Percentiles rank a stretch among this genome's conserved stretches.
Conservation (phyloP, 202 grass and related monocot species). For the Zoysia matrella region DNA sequence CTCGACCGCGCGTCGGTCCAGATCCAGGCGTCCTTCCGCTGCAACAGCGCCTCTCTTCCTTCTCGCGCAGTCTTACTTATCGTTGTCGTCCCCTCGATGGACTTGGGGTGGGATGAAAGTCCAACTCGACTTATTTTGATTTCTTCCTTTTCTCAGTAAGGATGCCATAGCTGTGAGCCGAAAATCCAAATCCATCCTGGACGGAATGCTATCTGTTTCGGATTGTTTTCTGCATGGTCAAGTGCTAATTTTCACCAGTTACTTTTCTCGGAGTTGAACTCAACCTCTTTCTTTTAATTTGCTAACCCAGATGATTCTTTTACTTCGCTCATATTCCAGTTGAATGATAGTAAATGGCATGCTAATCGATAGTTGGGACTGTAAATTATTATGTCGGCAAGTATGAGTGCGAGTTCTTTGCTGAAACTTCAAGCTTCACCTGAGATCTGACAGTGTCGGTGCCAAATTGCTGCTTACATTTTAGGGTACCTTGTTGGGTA, state of each 20-base stretch:
- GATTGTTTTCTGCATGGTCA: not conserved
- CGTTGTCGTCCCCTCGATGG: not conserved
- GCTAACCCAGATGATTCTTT: not conserved
- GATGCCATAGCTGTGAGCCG: not conserved
- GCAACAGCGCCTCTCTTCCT: not conserved
- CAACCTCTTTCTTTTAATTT: not conserved
- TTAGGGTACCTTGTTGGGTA: not conserved
- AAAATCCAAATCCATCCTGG: not conserved
- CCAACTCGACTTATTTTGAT: not conserved
- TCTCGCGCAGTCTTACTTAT: not conserved
- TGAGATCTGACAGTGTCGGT: slow-evolving; percentile 53
- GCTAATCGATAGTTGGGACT: slow-evolving; percentile 1
- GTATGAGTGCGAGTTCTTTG: slow-evolving; percentile 42
- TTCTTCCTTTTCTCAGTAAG: not conserved
- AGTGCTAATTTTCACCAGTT: not conserved
- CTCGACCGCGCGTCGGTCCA: slow-evolving; percentile 9
- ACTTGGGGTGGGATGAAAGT: not conserved
- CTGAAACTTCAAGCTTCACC: slow-evolving; percentile 45
- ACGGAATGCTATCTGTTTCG: not conserved
- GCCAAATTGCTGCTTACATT: slow-evolving; percentile 38
- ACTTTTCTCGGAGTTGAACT: not conserved
- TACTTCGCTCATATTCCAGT: not conserved
- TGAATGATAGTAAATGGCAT: not conserved
- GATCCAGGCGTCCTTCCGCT: slow-evolving; percentile 30
- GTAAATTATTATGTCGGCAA: slow-evolving; percentile 41